Evolutionary conservation across 2,329 filamentous ascomycete genomes (phyloP).

Genomic region (Rhynchosporium agropyri): DNA sequence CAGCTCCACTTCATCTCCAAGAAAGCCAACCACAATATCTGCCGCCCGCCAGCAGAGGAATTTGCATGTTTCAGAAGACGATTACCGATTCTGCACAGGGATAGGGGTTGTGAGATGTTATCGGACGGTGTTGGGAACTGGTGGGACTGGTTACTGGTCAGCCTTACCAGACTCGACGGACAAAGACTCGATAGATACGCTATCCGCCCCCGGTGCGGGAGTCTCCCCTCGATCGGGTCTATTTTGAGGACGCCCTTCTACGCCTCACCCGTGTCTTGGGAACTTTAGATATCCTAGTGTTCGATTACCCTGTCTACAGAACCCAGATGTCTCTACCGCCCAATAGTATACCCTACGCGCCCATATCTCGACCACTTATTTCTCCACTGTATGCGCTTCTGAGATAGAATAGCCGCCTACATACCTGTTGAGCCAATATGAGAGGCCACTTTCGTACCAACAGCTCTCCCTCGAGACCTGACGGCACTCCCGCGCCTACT

Average conservation of each 20-base stretch:
- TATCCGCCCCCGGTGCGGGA: not conserved
- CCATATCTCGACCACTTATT: slow-evolving; percentile 19
- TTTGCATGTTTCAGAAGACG: slow-evolving; percentile 22
- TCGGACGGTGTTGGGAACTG: slow-evolving; percentile 7
- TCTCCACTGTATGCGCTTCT: slow-evolving; percentile 13
- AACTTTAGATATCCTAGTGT: not conserved
- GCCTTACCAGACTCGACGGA: slow-evolving; percentile 10
- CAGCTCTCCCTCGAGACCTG: slow-evolving; percentile 25
- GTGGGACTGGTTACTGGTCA: slow-evolving; percentile 9
- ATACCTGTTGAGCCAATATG: slow-evolving; percentile 26
- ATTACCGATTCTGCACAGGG: slow-evolving; percentile 15
- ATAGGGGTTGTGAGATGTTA: not conserved
- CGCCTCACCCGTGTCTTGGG: slow-evolving; percentile 24
- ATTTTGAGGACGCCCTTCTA: slow-evolving; percentile 15
- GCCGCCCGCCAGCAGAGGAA: slow-evolving; percentile 13
- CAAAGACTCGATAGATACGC: not conserved
- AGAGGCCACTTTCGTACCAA: slow-evolving; percentile 16
- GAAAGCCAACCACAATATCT: slow-evolving; percentile 20
- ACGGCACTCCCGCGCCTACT: slow-evolving; percentile 22
- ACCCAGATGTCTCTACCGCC: slow-evolving; percentile 23
- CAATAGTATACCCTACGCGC: slow-evolving; percentile 28
- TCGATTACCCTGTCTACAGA: not conserved
- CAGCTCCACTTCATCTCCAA: slow-evolving; percentile 4
- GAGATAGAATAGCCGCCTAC: slow-evolving; percentile 28
- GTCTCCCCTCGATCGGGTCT: not conserved